Conservation (phyloP, 805 yeast species). For the Sporopachydermia lactativora region DNA sequence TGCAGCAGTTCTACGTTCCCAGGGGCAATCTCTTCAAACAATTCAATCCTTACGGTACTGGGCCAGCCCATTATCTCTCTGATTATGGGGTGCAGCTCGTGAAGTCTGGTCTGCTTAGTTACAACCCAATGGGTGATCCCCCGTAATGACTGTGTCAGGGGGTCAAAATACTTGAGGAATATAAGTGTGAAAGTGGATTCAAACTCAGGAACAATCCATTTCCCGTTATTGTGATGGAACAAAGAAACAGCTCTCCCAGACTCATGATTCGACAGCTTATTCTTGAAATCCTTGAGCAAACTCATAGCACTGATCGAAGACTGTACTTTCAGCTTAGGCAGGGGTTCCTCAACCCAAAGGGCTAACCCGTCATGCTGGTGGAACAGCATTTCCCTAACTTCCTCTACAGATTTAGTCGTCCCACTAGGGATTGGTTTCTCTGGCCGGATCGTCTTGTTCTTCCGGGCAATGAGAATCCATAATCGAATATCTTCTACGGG, state of each 20-base stretch:
- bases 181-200: conserved; percentile 7
- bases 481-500: conserved; percentile 30
- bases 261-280: background rate
- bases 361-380: conserved; percentile 36
- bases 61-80: conserved; percentile 16
- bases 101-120: conserved; percentile 29
- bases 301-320: conserved; percentile 1
- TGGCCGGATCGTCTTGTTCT: conserved; percentile 59
- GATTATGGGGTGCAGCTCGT: conserved; percentile 16
- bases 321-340: conserved; percentile 10
- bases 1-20: conserved; percentile 18
- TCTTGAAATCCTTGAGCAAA: background rate
- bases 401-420: conserved; percentile 24
- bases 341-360: conserved; percentile 51
- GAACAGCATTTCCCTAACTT: conserved; percentile 32
- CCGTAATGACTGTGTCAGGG: conserved; percentile 31
- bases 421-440: conserved; percentile 25
- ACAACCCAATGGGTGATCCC: conserved; percentile 54
- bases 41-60: conserved; percentile 11
- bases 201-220: background rate
- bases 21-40: conserved; percentile 22
- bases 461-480: conserved; percentile 53
- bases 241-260: background rate
- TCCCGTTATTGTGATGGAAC: background rate
- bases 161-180: conserved; percentile 54